These are phyloP conservation scores for Alloascoidea hylecoeti DNA, from an alignment of 805 yeast genomes.

Conservation along the genomic window DNA sequence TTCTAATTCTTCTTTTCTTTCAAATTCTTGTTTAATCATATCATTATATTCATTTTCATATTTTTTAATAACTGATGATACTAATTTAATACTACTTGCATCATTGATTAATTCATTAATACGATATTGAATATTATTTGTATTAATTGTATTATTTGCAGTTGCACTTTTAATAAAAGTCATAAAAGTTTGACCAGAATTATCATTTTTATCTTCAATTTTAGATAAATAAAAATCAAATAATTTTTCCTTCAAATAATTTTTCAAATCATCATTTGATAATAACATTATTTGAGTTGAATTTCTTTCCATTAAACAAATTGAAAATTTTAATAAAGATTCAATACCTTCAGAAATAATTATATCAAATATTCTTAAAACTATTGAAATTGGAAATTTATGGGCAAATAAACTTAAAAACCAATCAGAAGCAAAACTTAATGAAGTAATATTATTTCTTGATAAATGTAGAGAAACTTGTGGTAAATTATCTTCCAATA, in stretches of 20 bases:
- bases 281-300: conserved; percentile 41
- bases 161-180: conserved; percentile 4
- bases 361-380: conserved; percentile 75
- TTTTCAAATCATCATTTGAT: conserved; percentile 64
- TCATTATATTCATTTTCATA: conserved; percentile 66
- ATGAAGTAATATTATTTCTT: conserved; percentile 78
- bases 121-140: conserved; percentile 27
- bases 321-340: conserved; percentile 70
- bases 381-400: conserved; percentile 84
- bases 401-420: conserved; percentile 90
- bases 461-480: conserved; percentile 57
- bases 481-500: conserved; percentile 69
- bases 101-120: conserved; percentile 67
- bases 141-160: not conserved
- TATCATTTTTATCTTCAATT: conserved; percentile 10
- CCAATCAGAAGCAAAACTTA: conserved; percentile 98
- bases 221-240: conserved; percentile 53
- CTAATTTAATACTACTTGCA: conserved; percentile 58
- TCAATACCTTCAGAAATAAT: conserved; percentile 87
- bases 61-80: conserved; percentile 59
- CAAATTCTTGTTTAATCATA: conserved; percentile 52
- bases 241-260: conserved; percentile 64
- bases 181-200: conserved; percentile 16
- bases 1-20: conserved; percentile 50
- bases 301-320: conserved; percentile 65